Evolutionary conservation across 441 rosid species (phyloP), one percentile per base, ranked within the genome.

Genomic region (Lepidium campestre): DNA sequence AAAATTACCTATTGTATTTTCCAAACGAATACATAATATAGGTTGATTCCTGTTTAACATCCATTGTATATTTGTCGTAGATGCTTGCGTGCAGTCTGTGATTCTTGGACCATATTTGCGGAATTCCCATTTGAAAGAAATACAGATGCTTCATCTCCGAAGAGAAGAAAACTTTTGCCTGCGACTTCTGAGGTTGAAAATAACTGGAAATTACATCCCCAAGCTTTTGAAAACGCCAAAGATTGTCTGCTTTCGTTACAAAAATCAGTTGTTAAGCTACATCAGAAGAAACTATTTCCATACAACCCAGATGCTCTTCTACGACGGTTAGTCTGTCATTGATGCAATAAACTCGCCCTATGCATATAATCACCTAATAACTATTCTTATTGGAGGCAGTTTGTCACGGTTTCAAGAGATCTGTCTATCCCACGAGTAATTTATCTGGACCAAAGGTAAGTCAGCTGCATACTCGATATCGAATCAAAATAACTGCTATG

Each of bases 301-400:
- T 93, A 93, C 66, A 86, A 90, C 73, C 95, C 97, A 32, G 78
- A 75, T 70, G 89, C 79, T 61, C 94, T 93, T 78, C 75, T 93
- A 49, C 85, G 83, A 71, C 86, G 96, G 98, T 93, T 23, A 67
- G 75, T 55, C 32, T 50, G 6, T 13, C 6, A 0, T 44, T 31
- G 5, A 27, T 39, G 6, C 31, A 10, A 11, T 45, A 41, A 68
- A 17, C 23, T 19, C 68, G 32, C 10, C 31, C 7, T 56, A 34
- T 57, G 19, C 25, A 31, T 39, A 25, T 42, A 34, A 7, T 66
- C 45, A 57, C 61, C 20, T 55, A 20, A 18, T 3, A 17, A 5
- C 3, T 11, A 9, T n/a, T 48, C 8, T 23, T 15, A 18, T 32
- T 12, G 50, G 69, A 56, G 27, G 62, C 68, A 75, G 78, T 39